Evolutionary conservation across 2,329 filamentous ascomycete species (phyloP).

Genomic region (Pseudogymnoascus sp.): DNA sequence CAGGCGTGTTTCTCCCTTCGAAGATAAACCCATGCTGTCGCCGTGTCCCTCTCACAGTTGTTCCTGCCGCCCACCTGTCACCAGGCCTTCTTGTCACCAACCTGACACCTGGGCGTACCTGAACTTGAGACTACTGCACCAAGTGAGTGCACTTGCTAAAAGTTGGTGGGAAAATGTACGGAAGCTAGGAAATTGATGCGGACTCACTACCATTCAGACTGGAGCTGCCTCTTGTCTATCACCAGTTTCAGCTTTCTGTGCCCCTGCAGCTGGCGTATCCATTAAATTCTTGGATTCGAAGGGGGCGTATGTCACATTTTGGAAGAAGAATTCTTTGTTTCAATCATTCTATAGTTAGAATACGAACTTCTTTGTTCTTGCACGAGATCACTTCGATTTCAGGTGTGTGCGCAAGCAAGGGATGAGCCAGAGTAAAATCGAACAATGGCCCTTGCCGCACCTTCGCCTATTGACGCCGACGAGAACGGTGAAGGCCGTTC

Average conservation of each 20-base stretch:
- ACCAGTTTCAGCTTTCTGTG: not conserved
- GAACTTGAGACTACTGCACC: not conserved
- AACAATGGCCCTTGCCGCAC: slow-evolving; percentile 2
- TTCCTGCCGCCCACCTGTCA: not conserved
- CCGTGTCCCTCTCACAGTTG: not conserved
- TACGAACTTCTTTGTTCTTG: not conserved
- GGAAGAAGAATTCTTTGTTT: not conserved
- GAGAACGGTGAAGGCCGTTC: not conserved
- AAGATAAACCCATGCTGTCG: not conserved
- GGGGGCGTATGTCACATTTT: not conserved
- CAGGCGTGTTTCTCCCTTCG: not conserved
- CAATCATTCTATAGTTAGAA: not conserved
- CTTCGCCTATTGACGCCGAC: not conserved
- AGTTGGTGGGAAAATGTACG: too few species aligned
- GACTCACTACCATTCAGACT: not conserved
- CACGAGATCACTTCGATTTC: not conserved
- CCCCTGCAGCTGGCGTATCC: not conserved
- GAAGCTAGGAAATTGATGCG: not conserved
- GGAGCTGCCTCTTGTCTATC: not conserved
- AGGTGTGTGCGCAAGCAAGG: not conserved
- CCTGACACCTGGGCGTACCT: not conserved
- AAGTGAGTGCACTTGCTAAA: too few species aligned
- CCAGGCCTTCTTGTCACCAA: not conserved
- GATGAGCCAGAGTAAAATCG: not conserved
- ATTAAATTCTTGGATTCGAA: not conserved